Conservation (phyloP, 768 basidiomycete genomes). For the Tulasnella sp. region DNA sequence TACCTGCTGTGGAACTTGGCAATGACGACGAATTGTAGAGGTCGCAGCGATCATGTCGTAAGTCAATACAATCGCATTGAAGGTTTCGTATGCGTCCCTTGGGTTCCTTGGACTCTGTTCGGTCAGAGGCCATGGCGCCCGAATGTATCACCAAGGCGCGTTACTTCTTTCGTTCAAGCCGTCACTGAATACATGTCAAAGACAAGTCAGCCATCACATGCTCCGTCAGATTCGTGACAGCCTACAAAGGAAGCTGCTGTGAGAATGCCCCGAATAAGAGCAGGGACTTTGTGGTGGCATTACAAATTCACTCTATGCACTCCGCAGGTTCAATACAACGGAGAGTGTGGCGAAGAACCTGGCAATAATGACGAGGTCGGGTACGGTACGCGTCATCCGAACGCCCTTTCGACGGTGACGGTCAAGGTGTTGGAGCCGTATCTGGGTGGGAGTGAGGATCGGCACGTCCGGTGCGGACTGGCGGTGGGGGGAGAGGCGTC, state of each 20-base stretch:
- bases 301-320: not conserved
- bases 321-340: constrained; percentile 5
- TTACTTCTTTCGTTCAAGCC: not conserved
- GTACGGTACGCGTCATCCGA: constrained; percentile 6
- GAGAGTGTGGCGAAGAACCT: constrained; percentile 11
- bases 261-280: constrained; percentile 2
- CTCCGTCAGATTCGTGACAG: not conserved
- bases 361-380: not conserved
- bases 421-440: not conserved
- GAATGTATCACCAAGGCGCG: not conserved
- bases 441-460: constrained; percentile 5
- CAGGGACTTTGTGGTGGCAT: not conserved
- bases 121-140: not conserved
- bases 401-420: not conserved
- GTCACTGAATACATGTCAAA: not conserved
- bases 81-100: not conserved
- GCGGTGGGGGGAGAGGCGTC: not conserved
- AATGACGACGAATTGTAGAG: not conserved
- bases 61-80: not conserved
- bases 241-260: not conserved
- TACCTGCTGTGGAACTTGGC: not conserved
- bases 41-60: constrained; percentile 3
- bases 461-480: not conserved
- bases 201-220: not conserved
- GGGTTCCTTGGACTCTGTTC: not conserved